Conservation (phyloP, 768 basidiomycete species). For the Pisolithus marmoratus region DNA sequence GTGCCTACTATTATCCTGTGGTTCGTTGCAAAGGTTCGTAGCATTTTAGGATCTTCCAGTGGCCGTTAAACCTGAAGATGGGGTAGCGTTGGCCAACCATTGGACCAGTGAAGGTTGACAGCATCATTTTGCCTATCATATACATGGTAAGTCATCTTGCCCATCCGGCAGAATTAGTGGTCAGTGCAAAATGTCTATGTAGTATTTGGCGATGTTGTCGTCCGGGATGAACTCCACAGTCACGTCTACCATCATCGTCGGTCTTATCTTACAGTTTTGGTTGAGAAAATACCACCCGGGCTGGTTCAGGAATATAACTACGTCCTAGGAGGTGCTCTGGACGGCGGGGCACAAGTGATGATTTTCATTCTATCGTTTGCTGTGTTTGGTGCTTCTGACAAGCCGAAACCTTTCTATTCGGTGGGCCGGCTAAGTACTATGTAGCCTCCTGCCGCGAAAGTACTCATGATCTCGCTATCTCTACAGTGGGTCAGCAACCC, state of each 20-base stretch:
- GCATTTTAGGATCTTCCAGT: neutral
- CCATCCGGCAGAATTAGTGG: neutral
- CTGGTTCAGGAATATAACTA: constrained; percentile 69
- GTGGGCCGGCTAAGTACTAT: neutral
- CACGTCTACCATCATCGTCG: constrained; percentile 44
- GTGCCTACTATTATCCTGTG: constrained; percentile 48
- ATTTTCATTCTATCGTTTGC: constrained; percentile 59
- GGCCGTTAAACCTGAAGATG: neutral
- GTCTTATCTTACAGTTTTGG: constrained; percentile 56
- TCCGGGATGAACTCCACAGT: constrained; percentile 52
- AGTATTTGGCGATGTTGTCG: constrained; percentile 40
- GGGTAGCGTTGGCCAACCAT: constrained; percentile 51
- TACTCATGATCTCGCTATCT: too few species aligned
- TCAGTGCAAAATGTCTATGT: constrained; percentile 8
- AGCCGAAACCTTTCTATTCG: constrained; percentile 41
- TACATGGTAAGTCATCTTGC: constrained; percentile 33
- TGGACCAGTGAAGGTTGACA: constrained; percentile 42
- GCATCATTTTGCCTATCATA: constrained; percentile 51
- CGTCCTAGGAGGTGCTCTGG: constrained; percentile 1
- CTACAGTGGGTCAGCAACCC: constrained; percentile 49
- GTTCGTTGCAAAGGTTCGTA: constrained; percentile 43
- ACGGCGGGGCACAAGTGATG: constrained; percentile 41
- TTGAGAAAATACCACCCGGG: constrained; percentile 50
- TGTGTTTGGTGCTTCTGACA: constrained; percentile 52
- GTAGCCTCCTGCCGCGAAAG: too few species aligned